Base-by-base conservation (phyloP, 495 filamentous ascomycete species). In the Penicillium desertorum region DNA sequence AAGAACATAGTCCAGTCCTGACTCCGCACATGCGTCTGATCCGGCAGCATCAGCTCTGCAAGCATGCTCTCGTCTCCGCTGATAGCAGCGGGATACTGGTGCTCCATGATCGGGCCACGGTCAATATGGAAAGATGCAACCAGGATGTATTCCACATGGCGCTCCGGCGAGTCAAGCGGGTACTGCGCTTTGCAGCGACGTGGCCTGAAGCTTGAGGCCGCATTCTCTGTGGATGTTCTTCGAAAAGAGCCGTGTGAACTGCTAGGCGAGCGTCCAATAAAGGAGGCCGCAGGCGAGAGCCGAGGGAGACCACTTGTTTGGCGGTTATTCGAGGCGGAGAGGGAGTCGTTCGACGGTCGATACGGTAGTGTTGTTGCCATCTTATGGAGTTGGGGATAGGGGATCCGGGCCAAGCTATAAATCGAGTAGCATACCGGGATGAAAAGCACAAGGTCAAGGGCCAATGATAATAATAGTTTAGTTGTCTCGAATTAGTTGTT, bases 1-100 rank as follows among this genome's bases (percentile, higher is more conserved):
- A 99, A 99, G 76, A 99, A 99, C 14, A 98, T 96, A 32, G 94
- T 99, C 94, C 94, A 99, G 71, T 99, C 94, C 71, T 97, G 92
- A 65, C 88, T 93, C 29, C 95, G 82, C 34, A 93, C 87, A 74
- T 99, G 94, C 25, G 92, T 91, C 71, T 97, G 93, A 76, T 99
- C 94, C 1, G 94, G 94, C 61, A 99, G 80, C 94, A 99, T 99
- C 68, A 99, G 84, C 73, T 98, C 94, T 16, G 94, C 94, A 60
- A 99, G 78, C 94, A 98, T 98, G 70, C 87, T 84, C 76, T 98
- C 94, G 59, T 99, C 93, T n/a, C 92, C 92, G 54, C 90, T 96
- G 62, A 99, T 98, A 41, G 92, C 81, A 37, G 86, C 88, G 0
- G 94, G 94, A 63, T 91, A 98, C 64, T 99, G 94, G 68, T 98